A percentile compares a stretch with the other conserved stretches of the same genome.
Evolutionary conservation across 441 rosid genomes (phyloP).

Genomic region (Croton setiger): DNA sequence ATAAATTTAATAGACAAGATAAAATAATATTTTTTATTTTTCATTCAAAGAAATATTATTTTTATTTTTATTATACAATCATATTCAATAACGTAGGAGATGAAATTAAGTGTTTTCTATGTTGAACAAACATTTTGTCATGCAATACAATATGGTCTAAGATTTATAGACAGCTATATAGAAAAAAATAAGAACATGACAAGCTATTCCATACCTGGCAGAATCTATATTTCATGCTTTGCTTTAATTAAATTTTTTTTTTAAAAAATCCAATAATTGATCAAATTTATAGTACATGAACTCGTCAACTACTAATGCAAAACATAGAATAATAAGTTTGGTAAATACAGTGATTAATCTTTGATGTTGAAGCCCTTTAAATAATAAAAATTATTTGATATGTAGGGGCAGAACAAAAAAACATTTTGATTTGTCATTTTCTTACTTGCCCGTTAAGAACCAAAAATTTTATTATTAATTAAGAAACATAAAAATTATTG

Average conservation of each 20-base stretch:
- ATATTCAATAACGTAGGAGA: too few species aligned
- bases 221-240: neutral
- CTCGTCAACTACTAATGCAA: neutral
- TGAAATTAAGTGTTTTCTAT: neutral
- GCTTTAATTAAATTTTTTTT: neutral
- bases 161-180: neutral
- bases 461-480: neutral
- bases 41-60: too few species aligned
- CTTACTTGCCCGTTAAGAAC: constrained; percentile 15
- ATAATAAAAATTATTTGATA: neutral
- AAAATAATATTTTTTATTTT: too few species aligned
- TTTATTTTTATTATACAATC: too few species aligned
- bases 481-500: constrained; percentile 9
- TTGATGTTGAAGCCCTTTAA: too few species aligned
- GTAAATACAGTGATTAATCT: too few species aligned
- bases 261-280: neutral
- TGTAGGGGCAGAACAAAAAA: neutral
- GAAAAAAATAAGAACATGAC: too few species aligned
- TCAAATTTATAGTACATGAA: neutral
- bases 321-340: neutral
- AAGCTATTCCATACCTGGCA: neutral
- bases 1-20: too few species aligned
- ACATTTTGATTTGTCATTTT: neutral
- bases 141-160: neutral
- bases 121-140: too few species aligned